A percentile compares a stretch with the other conserved stretches of the same genome.
Conservation (phyloP, 169 alveolate genomes). For the Hepatocystis sp. region DNA sequence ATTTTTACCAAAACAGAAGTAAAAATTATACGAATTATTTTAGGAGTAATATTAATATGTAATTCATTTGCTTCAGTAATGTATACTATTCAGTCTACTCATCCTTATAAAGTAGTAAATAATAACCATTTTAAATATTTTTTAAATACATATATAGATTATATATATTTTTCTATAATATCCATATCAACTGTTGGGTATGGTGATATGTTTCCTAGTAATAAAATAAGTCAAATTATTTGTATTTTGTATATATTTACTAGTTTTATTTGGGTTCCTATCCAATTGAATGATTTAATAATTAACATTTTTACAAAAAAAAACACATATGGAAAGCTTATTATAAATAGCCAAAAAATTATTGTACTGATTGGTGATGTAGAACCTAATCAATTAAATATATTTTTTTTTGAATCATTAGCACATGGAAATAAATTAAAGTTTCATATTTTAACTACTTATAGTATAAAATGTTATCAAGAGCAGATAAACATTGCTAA, state of each 20-base stretch:
- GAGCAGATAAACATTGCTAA: conserved; percentile 64
- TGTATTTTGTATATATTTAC: conserved; percentile 81
- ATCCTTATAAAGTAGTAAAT: conserved; percentile 47
- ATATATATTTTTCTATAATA: conserved; percentile 83
- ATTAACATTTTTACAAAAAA: conserved; percentile 78
- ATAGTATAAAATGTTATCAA: conserved; percentile 43
- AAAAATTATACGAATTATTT: conserved; percentile 51
- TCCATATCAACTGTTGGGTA: conserved; percentile 88
- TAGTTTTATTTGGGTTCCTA: conserved; percentile 85
- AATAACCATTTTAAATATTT: conserved; percentile 24
- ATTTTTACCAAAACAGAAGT: conserved; percentile 66
- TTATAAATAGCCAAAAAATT: conserved; percentile 78
- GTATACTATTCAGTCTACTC: conserved; percentile 66
- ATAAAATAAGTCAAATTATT: conserved; percentile 78
- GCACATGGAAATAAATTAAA: conserved; percentile 73
- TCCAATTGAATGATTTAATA: conserved; percentile 81
- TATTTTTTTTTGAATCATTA: conserved; percentile 76
- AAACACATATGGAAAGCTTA: conserved; percentile 78
- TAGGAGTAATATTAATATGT: conserved; percentile 65
- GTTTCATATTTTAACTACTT: conserved; percentile 63
- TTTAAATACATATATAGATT: conserved; percentile 66
- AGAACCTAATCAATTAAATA: conserved; percentile 82
- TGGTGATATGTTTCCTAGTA: conserved; percentile 84
- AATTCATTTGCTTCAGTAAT: conserved; percentile 69
- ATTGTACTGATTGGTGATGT: conserved; percentile 83